Conservation (phyloP, 352 stramenopile genomes). For the Globisporangium perplexum region DNA sequence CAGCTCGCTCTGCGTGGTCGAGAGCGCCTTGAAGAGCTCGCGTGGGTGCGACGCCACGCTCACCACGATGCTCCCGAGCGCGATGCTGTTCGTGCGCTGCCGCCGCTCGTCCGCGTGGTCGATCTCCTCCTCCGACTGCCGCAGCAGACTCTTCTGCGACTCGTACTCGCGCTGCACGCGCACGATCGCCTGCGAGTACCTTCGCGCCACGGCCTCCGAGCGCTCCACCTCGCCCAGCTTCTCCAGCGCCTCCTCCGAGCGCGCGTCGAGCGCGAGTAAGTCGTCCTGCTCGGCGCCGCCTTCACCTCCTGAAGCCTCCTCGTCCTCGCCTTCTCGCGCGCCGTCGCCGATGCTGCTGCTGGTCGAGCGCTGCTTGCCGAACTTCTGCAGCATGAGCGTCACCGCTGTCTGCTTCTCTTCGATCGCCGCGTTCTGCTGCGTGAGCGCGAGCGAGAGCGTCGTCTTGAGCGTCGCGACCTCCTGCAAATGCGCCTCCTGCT, state of each 20-base stretch:
- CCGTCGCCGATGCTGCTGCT: not conserved
- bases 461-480: conserved; percentile 39
- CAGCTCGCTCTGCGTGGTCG: conserved; percentile 36
- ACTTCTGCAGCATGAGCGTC: conserved; percentile 38
- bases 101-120: conserved; percentile 31
- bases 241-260: conserved; percentile 11
- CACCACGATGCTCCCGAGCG: conserved; percentile 40
- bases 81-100: conserved; percentile 54
- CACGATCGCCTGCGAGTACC: conserved; percentile 48
- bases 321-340: conserved; percentile 4
- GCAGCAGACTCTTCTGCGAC: conserved; percentile 37
- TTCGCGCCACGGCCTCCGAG: conserved; percentile 34
- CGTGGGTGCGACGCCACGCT: conserved; percentile 51
- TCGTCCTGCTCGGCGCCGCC: not conserved
- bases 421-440: conserved; percentile 41
- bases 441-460: conserved; percentile 33
- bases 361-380: conserved; percentile 9
- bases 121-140: conserved; percentile 34
- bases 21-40: conserved; percentile 58
- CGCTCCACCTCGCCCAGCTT: conserved; percentile 33
- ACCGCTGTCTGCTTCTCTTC: conserved; percentile 51
- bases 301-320: not conserved
- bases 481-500: conserved; percentile 32
- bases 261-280: not conserved
- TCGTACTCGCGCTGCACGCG: conserved; percentile 50